Base-by-base conservation (phyloP, 202 grass and related monocot genomes). In the Cymbopogon flexuosus region DNA sequence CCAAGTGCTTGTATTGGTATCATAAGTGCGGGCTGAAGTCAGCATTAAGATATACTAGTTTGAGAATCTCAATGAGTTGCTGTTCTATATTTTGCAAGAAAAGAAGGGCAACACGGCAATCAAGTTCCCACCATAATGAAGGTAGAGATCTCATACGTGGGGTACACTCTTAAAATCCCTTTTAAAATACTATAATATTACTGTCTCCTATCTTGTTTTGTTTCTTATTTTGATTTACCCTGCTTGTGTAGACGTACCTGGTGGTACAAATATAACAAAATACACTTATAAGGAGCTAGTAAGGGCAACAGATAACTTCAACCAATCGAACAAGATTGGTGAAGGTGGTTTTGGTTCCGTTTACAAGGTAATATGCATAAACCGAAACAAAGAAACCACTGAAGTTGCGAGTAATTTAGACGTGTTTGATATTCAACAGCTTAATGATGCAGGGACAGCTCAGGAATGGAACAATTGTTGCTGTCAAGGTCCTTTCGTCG, bases 261-360 rank as follows among this genome's bases (percentile, higher is more conserved):
- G 34, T 56, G 41, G 54, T 69, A 36, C 67, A 6, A 80, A 73
- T 84, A 90, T 91, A 54, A 93, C 62, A 76, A 88, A 30, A 36
- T 97, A 90, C 72, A 84, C 85, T 67, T 93, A 93, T 52, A 91
- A 66, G 19, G 94, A 93, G 70, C 62, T 97, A 39, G 77, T 46
- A 80, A 87, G 23, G 68, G 89, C 89, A 16, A 97, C 94, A 8
- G 73, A 80, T 61, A 85, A 91, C 73, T 97, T 97, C 80, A 91
- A 34, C 65, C 56, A 11, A 57, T 79, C 57, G 7, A 91, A 97
- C 59, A 97, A 93, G 90, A 84, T 97, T 85, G 94, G 94, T 30
- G 78, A 93, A 84, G 94, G 94, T 72, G 94, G 94, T 77, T 97
- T 97, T 90, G 94, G 94, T 43, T 86, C 82, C 29, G 94, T 97